Evolutionary conservation across 129 eudicot species (phyloP), one percentile per base, ranked within the genome.

Genomic region (Tanacetum coccineum): DNA sequence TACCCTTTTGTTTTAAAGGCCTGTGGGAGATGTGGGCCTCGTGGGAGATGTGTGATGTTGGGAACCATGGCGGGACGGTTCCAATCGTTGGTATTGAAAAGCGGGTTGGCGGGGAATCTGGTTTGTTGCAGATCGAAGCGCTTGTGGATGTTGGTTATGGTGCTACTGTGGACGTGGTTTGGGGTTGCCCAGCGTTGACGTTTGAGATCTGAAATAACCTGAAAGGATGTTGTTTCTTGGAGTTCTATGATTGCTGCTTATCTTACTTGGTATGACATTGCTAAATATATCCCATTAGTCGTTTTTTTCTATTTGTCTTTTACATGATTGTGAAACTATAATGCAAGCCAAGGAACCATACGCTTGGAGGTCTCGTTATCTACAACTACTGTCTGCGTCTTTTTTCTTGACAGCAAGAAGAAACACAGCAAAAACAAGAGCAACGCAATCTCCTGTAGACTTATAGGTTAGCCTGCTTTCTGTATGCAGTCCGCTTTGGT

Each of bases 381-480:
- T n/a, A n/a, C n/a, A n/a, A n/a, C n/a, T n/a, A n/a, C n/a, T n/a
- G n/a, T 22, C 1, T 22, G 25, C 2, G 25, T 1, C 25, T 22
- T 22, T 0, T 22, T 22, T 22, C 46, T 28, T 15, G 46, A 50
- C 67, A 70, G 75, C 75, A 59, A 70, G 75, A 70, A 70, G 22
- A 58, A 28, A 70, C n/a, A n/a, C n/a, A n/a, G n/a, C 32, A 57
- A 12, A 59, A 58, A 28, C 59, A 25, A 19, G 60, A 15, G 67
- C 67, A n/a, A n/a, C 75, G 18, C 59, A 70, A n/a, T n/a, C n/a
- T 59, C 59, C 75, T 30, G 67, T 70, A 26, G n/a, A 70, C 67
- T 59, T 70, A 59, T 70, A 59, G 48, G 59, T 70, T 26, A 70
- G 75, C 67, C 6, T 70, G 36, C 75, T 70, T 59, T 70, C 75